phyloP scores from a whole-genome alignment of 495 filamentous ascomycete species.

The Thermothielavioides terrestris region DNA sequence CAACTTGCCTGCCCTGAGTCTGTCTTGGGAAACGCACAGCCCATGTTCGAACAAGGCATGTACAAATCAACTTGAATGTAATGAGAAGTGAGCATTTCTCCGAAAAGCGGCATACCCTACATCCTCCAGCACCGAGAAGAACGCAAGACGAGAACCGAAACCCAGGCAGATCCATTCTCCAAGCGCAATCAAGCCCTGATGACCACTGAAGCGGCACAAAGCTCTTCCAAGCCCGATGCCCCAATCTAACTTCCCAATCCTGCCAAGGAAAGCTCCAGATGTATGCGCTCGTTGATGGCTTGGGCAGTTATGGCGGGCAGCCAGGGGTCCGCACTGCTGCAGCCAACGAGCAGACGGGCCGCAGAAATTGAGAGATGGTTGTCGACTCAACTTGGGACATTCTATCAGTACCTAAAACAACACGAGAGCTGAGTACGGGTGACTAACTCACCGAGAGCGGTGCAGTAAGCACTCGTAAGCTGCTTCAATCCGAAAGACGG shows the following conservation, averaged over 20 bases:
- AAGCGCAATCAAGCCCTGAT: not conserved
- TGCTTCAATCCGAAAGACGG: slow-evolving; percentile 18
- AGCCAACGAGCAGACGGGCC: no score
- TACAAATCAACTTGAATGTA: no score
- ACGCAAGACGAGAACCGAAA: not conserved
- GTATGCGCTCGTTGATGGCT: no score
- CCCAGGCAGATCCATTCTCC: not conserved
- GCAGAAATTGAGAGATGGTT: not conserved
- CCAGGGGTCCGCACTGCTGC: no score
- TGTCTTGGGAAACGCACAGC: no score
- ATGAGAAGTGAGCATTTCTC: not conserved
- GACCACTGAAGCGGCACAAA: not conserved
- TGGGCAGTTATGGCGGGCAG: no score
- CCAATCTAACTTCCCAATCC: not conserved
- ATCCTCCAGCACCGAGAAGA: not conserved
- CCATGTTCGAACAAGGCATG: no score
- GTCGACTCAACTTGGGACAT: not conserved
- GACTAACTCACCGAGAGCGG: not conserved
- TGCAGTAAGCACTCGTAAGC: not conserved
- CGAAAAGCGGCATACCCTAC: not conserved
- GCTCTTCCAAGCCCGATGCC: not conserved
- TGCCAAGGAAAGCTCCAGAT: not conserved
- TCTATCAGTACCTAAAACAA: not conserved
- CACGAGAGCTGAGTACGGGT: not conserved
- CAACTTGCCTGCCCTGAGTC: no score